These are phyloP conservation scores for Metschnikowia cerradonensis DNA, from an alignment of 805 yeast genomes.

Conservation along the genomic window DNA sequence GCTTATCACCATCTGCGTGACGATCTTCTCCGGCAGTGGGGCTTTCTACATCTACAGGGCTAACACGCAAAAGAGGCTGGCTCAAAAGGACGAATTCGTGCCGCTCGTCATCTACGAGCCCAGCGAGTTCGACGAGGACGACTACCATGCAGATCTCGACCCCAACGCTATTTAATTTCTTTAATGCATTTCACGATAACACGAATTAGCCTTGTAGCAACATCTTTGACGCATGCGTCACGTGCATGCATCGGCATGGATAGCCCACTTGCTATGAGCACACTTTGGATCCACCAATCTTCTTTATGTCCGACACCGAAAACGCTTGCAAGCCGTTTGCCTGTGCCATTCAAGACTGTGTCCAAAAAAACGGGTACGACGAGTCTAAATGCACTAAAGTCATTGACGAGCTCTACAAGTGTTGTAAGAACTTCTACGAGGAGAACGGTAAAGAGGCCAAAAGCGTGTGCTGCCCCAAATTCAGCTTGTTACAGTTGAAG, in stretches of 20 bases:
- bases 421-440: constrained; percentile 67
- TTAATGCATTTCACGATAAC: background rate
- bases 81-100: constrained; percentile 32
- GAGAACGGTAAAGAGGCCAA: constrained; percentile 55
- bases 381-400: constrained; percentile 69
- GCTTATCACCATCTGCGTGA: constrained; percentile 63
- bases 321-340: constrained; percentile 74
- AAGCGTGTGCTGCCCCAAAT: constrained; percentile 77
- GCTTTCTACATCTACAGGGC: constrained; percentile 49
- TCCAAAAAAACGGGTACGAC: constrained; percentile 56
- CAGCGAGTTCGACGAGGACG: constrained; percentile 51
- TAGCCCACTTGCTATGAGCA: constrained; percentile 1
- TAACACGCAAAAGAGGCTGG: constrained; percentile 20
- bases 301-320: constrained; percentile 4
- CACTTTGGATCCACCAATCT: background rate
- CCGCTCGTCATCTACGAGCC: constrained; percentile 44
- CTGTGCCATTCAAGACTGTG: constrained; percentile 79
- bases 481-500: constrained; percentile 57
- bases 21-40: constrained; percentile 51
- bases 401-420: constrained; percentile 68
- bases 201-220: background rate
- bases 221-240: background rate
- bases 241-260: constrained; percentile 3
- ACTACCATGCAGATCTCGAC: constrained; percentile 54
- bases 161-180: constrained; percentile 13